Percentiles rank a stretch among this genome's conserved stretches.
Evolutionary conservation across 257 asterid genomes (phyloP).

Genomic region (Solanum corneliomulleri): DNA sequence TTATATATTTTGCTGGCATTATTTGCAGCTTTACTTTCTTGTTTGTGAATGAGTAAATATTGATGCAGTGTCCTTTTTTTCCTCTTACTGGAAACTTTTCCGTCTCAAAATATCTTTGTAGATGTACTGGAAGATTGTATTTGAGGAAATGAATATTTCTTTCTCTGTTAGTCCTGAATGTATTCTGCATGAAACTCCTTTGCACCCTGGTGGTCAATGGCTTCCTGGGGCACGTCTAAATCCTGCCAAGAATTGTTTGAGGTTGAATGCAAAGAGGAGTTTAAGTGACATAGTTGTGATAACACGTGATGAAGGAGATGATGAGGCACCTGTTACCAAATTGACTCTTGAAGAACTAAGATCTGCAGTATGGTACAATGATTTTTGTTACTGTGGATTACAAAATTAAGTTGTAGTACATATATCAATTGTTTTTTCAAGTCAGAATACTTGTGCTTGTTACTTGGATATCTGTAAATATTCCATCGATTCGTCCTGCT

Average conservation of each 20-base stretch:
- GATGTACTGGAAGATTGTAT: slow-evolving; percentile 70
- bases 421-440: not conserved
- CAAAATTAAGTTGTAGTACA: not conserved
- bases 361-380: slow-evolving; percentile 60
- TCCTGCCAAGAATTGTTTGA: slow-evolving; percentile 70
- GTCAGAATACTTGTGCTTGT: not conserved
- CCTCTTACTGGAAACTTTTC: not conserved
- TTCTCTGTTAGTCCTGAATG: slow-evolving; percentile 68
- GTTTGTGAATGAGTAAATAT: not conserved
- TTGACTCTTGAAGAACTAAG: slow-evolving; percentile 62
- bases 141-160: slow-evolving; percentile 52
- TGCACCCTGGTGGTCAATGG: slow-evolving; percentile 84
- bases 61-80: not conserved
- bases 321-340: slow-evolving; percentile 43
- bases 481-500: not conserved
- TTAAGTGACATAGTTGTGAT: slow-evolving; percentile 42
- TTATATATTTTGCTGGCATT: not conserved
- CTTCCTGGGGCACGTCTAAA: slow-evolving; percentile 63
- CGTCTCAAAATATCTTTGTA: not conserved
- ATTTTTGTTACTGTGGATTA: not conserved
- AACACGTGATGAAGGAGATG: slow-evolving; percentile 80
- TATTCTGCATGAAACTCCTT: slow-evolving; percentile 59
- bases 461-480: not conserved
- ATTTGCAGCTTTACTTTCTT: not conserved
- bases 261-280: slow-evolving; percentile 35